phyloP scores from a whole-genome alignment of 768 basidiomycete genomes.

The Xerocomellus amylosporus region DNA sequence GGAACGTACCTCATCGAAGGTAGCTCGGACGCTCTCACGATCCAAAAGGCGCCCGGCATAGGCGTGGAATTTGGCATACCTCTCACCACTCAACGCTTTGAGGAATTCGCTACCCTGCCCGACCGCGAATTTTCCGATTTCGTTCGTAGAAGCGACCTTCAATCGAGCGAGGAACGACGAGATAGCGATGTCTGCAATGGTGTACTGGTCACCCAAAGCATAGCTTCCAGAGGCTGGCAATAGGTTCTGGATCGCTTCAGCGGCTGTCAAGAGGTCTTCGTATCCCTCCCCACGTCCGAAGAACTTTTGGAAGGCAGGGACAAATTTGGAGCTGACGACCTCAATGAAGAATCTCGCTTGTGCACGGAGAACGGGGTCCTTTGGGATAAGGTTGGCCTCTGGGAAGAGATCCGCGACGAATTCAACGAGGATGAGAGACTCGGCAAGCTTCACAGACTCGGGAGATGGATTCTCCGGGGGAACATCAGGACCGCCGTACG shows the following conservation, averaged over 20 bases:
- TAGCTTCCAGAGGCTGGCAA: conserved; percentile 43
- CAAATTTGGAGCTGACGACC: conserved; percentile 45
- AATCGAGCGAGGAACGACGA: conserved; percentile 60
- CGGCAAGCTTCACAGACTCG: conserved; percentile 58
- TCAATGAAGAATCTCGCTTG: conserved; percentile 64
- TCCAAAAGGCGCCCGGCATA: conserved; percentile 48
- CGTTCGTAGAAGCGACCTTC: conserved; percentile 43
- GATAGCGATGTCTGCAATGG: conserved; percentile 62
- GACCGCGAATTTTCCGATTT: conserved; percentile 48
- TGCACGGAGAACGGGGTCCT: conserved; percentile 55
- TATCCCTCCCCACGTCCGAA: conserved; percentile 39
- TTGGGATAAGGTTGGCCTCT: conserved; percentile 46
- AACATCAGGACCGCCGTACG: conserved; percentile 59
- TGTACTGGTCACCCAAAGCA: conserved; percentile 34
- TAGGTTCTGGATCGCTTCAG: conserved; percentile 50
- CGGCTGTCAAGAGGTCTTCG: conserved; percentile 39
- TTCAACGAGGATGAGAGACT: conserved; percentile 65
- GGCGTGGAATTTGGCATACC: conserved; percentile 48
- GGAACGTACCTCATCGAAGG: conserved; percentile 50
- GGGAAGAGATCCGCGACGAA: conserved; percentile 62
- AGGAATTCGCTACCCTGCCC: conserved; percentile 48
- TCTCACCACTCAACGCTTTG: conserved; percentile 37
- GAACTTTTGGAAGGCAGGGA: conserved; percentile 38
- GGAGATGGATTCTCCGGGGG: conserved; percentile 55
- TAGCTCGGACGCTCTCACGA: conserved; percentile 53